Evolutionary conservation across 2,329 filamentous ascomycete genomes (phyloP).

Genomic region (Hawksworthiomyces lignivorus): DNA sequence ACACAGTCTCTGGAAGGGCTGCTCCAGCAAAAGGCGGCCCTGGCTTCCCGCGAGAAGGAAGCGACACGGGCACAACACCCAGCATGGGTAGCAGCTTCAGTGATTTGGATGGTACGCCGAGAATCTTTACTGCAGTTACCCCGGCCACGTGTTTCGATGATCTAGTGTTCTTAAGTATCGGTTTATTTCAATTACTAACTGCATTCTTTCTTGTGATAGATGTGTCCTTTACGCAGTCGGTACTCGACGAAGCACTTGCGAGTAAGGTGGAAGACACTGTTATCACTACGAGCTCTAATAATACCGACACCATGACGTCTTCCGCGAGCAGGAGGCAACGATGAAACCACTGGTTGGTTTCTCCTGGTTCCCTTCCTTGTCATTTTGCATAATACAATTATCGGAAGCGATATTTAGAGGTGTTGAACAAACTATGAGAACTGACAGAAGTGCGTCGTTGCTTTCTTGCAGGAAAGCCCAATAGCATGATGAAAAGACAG

Average conservation of each 20-base stretch:
- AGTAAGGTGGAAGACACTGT: constrained; percentile 15
- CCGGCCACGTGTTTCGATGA: too few relatives aligned
- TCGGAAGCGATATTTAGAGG: too few relatives aligned
- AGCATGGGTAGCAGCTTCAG: constrained; percentile 84
- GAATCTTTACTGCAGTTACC: too few relatives aligned
- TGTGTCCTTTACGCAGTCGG: constrained; percentile 17
- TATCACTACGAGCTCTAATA: constrained; percentile 2
- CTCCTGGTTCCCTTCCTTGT: neutral
- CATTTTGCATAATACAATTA: too few relatives aligned
- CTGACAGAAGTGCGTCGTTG: too few relatives aligned
- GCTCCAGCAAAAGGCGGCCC: constrained; percentile 43
- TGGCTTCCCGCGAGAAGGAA: constrained; percentile 51
- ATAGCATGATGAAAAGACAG: too few relatives aligned
- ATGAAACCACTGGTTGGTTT: neutral
- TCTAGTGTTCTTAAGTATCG: too few relatives aligned
- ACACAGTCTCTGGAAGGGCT: constrained; percentile 44
- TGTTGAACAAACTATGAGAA: too few relatives aligned
- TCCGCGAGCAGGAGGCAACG: constrained; percentile 3
- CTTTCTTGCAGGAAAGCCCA: too few relatives aligned
- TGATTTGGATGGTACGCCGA: constrained; percentile 75
- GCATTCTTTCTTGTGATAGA: too few relatives aligned
- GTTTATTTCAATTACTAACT: too few relatives aligned
- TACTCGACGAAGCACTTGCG: constrained; percentile 15
- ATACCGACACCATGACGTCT: constrained; percentile 7
- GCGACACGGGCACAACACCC: constrained; percentile 55